These are phyloP conservation scores for Backusella australiensis DNA, from an alignment of 192 early-diverging fungal species.

Conservation along the genomic window DNA sequence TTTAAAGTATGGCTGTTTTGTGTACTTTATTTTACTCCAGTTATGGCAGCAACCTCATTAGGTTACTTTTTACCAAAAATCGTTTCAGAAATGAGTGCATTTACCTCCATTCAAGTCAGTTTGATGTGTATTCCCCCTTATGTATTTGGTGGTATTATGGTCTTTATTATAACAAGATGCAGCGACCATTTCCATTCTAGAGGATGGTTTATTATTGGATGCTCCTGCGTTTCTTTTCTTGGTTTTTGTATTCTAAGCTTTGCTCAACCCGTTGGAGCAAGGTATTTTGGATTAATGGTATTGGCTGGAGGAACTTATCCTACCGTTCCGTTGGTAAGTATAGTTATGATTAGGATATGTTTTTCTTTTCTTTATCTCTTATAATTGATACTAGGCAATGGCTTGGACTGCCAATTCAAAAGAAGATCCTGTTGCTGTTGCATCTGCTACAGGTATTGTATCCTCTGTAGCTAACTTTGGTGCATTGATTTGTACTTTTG, in stretches of 20 bases:
- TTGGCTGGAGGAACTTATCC: slow-evolving; percentile 37
- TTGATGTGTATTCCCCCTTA: slow-evolving; percentile 36
- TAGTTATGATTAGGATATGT: not conserved
- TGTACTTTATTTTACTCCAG: slow-evolving; percentile 33
- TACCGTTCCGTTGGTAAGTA: slow-evolving; percentile 32
- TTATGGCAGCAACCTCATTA: slow-evolving; percentile 36
- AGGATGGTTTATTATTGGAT: slow-evolving; percentile 31
- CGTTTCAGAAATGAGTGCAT: slow-evolving; percentile 30
- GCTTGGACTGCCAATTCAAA: slow-evolving; percentile 39
- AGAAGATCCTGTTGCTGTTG: slow-evolving; percentile 26
- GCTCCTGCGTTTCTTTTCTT: slow-evolving; percentile 19
- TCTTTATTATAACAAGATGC: slow-evolving; percentile 20
- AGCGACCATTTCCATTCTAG: slow-evolving; percentile 21
- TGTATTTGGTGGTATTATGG: slow-evolving; percentile 30
- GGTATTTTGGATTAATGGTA: slow-evolving; percentile 37
- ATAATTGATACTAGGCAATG: slow-evolving; percentile 22
- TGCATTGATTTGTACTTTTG: slow-evolving; percentile 34
- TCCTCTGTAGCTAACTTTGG: slow-evolving; percentile 36
- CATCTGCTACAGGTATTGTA: slow-evolving; percentile 36
- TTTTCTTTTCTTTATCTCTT: not conserved
- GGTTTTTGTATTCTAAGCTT: slow-evolving; percentile 35
- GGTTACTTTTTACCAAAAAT: slow-evolving; percentile 39
- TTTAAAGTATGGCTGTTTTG: slow-evolving; percentile 36
- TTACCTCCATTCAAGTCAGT: slow-evolving; percentile 35
- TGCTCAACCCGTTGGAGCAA: slow-evolving; percentile 18